A percentile compares a stretch with the other conserved stretches of the same genome.
Evolutionary conservation across 345 rosid species (phyloP).

Genomic region (Streptanthus diversifolius): DNA sequence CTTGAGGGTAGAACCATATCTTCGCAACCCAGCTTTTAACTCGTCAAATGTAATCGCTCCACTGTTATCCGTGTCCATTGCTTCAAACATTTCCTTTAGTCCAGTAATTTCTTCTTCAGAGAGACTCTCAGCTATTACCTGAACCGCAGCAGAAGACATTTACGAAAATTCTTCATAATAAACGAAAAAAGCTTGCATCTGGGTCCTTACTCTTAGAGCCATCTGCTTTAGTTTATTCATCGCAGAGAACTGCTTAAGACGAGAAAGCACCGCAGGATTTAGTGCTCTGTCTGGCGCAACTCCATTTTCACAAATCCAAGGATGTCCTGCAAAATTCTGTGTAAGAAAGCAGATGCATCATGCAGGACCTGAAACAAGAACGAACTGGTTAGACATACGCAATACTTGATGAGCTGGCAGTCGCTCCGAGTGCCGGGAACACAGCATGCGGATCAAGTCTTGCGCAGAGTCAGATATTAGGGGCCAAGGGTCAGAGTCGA

Average conservation of each 20-base stretch:
- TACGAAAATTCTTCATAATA: neutral
- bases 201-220: slow-evolving; percentile 77
- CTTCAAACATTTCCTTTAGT: slow-evolving; percentile 79
- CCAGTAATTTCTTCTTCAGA: slow-evolving; percentile 99
- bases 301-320: slow-evolving; percentile 98
- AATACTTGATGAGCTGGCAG: slow-evolving; percentile 94
- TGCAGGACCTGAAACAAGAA: neutral
- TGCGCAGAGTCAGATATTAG: slow-evolving; percentile 85
- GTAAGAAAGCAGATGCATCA: slow-evolving; percentile 5
- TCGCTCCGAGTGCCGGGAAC: slow-evolving; percentile 71
- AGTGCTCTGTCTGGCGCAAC: slow-evolving; percentile 95
- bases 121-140: slow-evolving; percentile 98
- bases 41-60: slow-evolving; percentile 98
- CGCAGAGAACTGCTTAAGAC: slow-evolving; percentile 94
- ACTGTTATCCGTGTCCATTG: slow-evolving; percentile 96
- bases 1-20: slow-evolving; percentile 94
- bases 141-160: slow-evolving; percentile 22
- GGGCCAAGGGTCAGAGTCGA: slow-evolving; percentile 97
- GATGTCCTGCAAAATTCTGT: slow-evolving; percentile 61
- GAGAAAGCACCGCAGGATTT: slow-evolving; percentile 95
- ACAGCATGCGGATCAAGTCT: slow-evolving; percentile 86
- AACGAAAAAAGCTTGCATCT: neutral
- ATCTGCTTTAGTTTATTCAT: slow-evolving; percentile 98
- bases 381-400: slow-evolving; percentile 51
- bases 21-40: slow-evolving; percentile 90